Percentiles rank a stretch among this genome's conserved stretches.
Evolutionary conservation across 2,329 filamentous ascomycete genomes (phyloP).

Genomic region (Trichothecium roseum): DNA sequence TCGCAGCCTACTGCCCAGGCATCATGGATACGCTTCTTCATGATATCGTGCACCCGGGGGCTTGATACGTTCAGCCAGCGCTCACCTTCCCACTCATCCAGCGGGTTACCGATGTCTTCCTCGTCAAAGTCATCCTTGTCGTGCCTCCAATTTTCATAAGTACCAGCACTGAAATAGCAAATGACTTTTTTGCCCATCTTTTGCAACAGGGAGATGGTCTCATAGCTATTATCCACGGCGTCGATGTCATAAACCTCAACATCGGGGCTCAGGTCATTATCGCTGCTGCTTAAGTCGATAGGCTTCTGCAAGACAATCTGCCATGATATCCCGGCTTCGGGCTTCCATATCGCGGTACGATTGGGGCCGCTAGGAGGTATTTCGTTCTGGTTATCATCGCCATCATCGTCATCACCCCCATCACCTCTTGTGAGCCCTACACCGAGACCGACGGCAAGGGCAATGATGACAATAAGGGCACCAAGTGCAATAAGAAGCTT

Average conservation of each 20-base stretch:
- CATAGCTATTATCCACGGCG: slow-evolving; percentile 41
- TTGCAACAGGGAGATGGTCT: slow-evolving; percentile 42
- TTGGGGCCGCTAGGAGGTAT: slow-evolving; percentile 10
- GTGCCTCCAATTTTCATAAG: slow-evolving; percentile 51
- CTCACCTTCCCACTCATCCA: slow-evolving; percentile 58
- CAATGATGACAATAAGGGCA: slow-evolving; percentile 22
- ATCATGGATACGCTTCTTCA: slow-evolving; percentile 47
- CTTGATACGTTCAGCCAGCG: slow-evolving; percentile 54
- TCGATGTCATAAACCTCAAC: slow-evolving; percentile 39
- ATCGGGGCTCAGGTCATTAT: slow-evolving; percentile 27
- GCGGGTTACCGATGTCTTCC: slow-evolving; percentile 43
- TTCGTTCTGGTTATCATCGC: slow-evolving; percentile 12
- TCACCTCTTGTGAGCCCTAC: slow-evolving; percentile 36
- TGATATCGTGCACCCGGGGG: slow-evolving; percentile 50
- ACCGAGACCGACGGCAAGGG: slow-evolving; percentile 43
- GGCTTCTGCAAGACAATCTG: slow-evolving; percentile 47
- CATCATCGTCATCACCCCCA: slow-evolving; percentile 8
- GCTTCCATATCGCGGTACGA: slow-evolving; percentile 32
- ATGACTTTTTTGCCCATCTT: slow-evolving; percentile 51
- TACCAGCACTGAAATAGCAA: slow-evolving; percentile 67
- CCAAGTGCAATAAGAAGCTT: slow-evolving; percentile 16
- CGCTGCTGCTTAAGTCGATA: slow-evolving; percentile 29
- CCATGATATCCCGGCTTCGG: slow-evolving; percentile 42
- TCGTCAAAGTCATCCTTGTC: slow-evolving; percentile 45
- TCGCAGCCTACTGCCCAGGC: slow-evolving; percentile 55